A percentile compares a stretch with the other conserved stretches of the same genome.
Evolutionary conservation across 805 yeast genomes (phyloP).

Genomic region (Candida ficus): DNA sequence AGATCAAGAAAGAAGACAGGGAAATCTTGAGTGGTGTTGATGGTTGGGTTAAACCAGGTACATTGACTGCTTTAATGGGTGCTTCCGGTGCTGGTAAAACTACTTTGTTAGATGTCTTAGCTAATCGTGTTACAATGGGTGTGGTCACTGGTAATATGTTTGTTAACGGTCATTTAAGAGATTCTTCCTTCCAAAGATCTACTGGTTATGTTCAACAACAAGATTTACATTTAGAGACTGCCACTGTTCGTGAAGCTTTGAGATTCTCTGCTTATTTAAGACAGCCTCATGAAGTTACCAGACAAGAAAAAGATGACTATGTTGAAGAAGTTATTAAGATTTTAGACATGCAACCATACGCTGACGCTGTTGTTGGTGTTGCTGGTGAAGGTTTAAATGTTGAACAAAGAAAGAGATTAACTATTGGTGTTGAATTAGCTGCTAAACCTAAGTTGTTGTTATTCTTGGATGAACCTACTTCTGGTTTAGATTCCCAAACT

Average conservation of each 20-base stretch:
- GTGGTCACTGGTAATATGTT: constrained; percentile 57
- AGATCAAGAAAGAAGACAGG: constrained; percentile 55
- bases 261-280: constrained; percentile 65
- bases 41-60: constrained; percentile 83
- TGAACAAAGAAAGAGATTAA: constrained; percentile 60
- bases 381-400: constrained; percentile 67
- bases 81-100: constrained; percentile 83
- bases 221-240: constrained; percentile 60
- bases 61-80: constrained; percentile 74
- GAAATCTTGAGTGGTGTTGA: constrained; percentile 60
- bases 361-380: constrained; percentile 72
- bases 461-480: constrained; percentile 65
- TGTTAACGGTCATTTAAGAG: constrained; percentile 60
- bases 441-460: constrained; percentile 60
- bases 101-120: constrained; percentile 64
- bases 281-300: constrained; percentile 50
- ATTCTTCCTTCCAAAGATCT: constrained; percentile 54
- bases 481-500: constrained; percentile 65
- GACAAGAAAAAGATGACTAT: constrained; percentile 54
- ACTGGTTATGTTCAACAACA: constrained; percentile 68
- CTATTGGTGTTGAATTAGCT: constrained; percentile 66
- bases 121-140: constrained; percentile 68
- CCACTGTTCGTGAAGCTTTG: constrained; percentile 74
- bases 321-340: constrained; percentile 62
- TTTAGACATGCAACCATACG: constrained; percentile 58